Percentiles rank a stretch among this genome's conserved stretches.
Conservation (phyloP, 2,329 filamentous ascomycete genomes). For the Hysterium pulicare region DNA sequence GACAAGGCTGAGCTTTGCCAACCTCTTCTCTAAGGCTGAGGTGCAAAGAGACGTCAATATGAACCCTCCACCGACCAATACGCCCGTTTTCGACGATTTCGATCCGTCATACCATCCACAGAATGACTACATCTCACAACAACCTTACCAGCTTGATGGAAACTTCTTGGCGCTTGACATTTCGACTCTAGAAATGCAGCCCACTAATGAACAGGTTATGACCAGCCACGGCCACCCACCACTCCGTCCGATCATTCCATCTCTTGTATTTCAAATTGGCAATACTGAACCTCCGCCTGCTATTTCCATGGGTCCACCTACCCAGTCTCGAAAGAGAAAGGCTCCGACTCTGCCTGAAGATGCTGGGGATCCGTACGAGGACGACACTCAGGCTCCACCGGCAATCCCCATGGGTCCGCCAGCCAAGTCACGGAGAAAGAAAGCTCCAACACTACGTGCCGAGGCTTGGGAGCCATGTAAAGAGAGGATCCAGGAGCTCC, state of each 20-base stretch:
- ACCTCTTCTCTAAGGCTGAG: too few species aligned
- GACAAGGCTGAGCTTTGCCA: too few species aligned
- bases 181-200: constrained; percentile 2
- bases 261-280: neutral
- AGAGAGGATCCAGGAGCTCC: constrained; percentile 7
- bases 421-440: constrained; percentile 6
- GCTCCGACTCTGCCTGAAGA: constrained; percentile 7
- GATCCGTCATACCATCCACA: constrained; percentile 2
- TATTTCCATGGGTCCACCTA: constrained; percentile 6
- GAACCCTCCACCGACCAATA: constrained; percentile 1
- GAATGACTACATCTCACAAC: neutral
- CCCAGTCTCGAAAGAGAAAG: constrained; percentile 7
- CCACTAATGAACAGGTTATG: neutral
- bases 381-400: neutral
- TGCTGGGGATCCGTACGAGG: constrained; percentile 3
- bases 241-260: neutral
- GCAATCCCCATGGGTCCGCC: constrained; percentile 6
- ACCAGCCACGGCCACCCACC: constrained; percentile 1
- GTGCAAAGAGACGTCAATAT: constrained; percentile 4
- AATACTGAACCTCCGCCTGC: neutral
- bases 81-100: constrained; percentile 1
- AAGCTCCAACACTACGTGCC: constrained; percentile 7
- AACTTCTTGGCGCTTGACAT: neutral
- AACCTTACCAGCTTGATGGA: neutral
- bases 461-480: constrained; percentile 8